Percentiles rank a stretch among this genome's conserved stretches.
Conservation (phyloP, 2,329 filamentous ascomycete species). For the Fusarium pseudocircinatum region DNA sequence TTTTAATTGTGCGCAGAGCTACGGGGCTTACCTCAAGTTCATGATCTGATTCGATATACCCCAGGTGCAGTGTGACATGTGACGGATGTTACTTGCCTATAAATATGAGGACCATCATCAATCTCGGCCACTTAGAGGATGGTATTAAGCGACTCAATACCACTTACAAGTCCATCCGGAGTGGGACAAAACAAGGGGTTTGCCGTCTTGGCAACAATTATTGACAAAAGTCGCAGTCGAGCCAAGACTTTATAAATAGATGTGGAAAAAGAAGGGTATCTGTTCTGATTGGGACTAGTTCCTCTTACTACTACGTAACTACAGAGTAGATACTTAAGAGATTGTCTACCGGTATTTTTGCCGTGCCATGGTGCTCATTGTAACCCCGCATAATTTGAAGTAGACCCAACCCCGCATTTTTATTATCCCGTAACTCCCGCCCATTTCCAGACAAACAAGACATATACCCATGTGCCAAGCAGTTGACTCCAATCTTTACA, state of each 20-base stretch:
- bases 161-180: neutral
- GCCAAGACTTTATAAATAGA: neutral
- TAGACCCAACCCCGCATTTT: neutral
- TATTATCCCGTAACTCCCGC: neutral
- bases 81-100: neutral
- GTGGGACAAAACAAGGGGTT: neutral
- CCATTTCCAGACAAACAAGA: too few relatives aligned
- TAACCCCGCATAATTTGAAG: neutral
- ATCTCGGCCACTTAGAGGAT: neutral
- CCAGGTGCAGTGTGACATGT: neutral
- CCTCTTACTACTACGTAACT: neutral
- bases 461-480: neutral
- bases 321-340: neutral
- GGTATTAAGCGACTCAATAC: neutral
- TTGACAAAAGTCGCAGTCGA: neutral
- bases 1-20: neutral
- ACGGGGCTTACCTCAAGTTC: neutral
- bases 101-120: neutral
- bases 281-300: neutral
- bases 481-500: too few relatives aligned
- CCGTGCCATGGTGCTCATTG: neutral
- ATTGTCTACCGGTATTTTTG: neutral
- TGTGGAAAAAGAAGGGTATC: neutral
- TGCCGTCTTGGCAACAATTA: neutral
- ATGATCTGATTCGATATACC: slow-evolving; percentile 6